phyloP scores from a whole-genome alignment of 352 stramenopile genomes.

The Pythium sukuiense region DNA sequence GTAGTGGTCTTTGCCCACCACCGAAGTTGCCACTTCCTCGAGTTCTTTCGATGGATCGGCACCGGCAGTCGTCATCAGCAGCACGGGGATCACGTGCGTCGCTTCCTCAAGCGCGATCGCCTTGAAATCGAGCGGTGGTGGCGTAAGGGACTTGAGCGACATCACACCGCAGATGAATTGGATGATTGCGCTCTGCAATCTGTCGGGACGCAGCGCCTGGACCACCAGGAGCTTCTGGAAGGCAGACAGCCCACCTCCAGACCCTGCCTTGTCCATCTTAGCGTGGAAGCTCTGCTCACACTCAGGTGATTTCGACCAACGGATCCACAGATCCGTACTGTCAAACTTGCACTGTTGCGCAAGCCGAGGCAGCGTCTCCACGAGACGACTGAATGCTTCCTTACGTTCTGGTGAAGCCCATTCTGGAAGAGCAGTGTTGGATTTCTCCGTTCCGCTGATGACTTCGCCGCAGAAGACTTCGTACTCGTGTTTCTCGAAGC shows the following conservation, averaged over 20 bases:
- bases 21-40: slow-evolving; percentile 85
- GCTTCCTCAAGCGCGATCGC: slow-evolving; percentile 65
- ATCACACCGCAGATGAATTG: slow-evolving; percentile 90
- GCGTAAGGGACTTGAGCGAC: slow-evolving; percentile 85
- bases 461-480: slow-evolving; percentile 90
- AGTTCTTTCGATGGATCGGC: slow-evolving; percentile 94
- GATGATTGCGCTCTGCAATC: slow-evolving; percentile 88
- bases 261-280: slow-evolving; percentile 70
- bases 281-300: slow-evolving; percentile 91
- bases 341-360: slow-evolving; percentile 81
- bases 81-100: slow-evolving; percentile 75
- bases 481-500: slow-evolving; percentile 93
- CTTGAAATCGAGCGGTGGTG: slow-evolving; percentile 79
- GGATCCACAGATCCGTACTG: slow-evolving; percentile 83
- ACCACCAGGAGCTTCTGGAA: slow-evolving; percentile 95
- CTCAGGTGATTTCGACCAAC: slow-evolving; percentile 87
- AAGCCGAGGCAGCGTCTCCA: slow-evolving; percentile 71
- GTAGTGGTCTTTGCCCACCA: slow-evolving; percentile 90
- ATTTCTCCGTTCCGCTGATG: slow-evolving; percentile 41
- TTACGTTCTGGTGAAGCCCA: slow-evolving; percentile 86
- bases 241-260: slow-evolving; percentile 55
- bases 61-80: slow-evolving; percentile 92
- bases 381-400: slow-evolving; percentile 77
- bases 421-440: slow-evolving; percentile 43
- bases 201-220: slow-evolving; percentile 89